These are phyloP conservation scores for Tolypocladium album DNA, from an alignment of 2,329 filamentous ascomycete species.

Conservation along the genomic window DNA sequence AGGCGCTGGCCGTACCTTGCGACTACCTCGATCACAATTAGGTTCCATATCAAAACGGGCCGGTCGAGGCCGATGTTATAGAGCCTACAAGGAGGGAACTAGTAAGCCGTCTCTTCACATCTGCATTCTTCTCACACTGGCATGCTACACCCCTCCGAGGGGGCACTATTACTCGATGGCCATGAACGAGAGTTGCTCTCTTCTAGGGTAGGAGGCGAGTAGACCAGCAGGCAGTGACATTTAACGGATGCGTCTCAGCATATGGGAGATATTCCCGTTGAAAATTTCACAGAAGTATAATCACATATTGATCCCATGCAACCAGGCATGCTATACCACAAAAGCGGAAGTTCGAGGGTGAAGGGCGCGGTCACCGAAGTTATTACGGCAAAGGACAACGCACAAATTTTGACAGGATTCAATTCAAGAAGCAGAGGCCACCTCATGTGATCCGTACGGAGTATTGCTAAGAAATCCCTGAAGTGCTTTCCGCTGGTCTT, in stretches of 20 bases:
- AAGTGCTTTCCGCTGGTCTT: neutral
- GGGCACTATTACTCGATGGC: neutral
- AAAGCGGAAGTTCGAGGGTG: neutral
- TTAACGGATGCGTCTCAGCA: neutral
- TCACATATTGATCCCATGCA: neutral
- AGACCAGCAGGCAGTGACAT: too few species aligned
- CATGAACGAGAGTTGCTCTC: neutral
- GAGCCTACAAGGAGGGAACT: neutral
- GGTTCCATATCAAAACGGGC: too few species aligned
- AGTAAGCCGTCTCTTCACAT: neutral
- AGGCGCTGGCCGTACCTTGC: too few species aligned
- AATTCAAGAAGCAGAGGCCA: neutral
- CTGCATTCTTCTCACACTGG: neutral
- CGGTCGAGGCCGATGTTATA: neutral
- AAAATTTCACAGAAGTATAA: neutral
- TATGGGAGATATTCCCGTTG: neutral
- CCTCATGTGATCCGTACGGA: neutral
- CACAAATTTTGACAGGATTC: neutral
- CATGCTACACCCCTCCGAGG: neutral
- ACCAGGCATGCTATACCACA: neutral
- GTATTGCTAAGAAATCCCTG: too few species aligned
- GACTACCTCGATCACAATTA: too few species aligned
- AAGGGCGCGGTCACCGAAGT: too few species aligned
- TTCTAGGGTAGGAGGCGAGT: neutral
- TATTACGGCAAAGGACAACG: too few species aligned